Evolutionary conservation across 441 rosid genomes (phyloP).

Genomic region (Gossypium aridum): DNA sequence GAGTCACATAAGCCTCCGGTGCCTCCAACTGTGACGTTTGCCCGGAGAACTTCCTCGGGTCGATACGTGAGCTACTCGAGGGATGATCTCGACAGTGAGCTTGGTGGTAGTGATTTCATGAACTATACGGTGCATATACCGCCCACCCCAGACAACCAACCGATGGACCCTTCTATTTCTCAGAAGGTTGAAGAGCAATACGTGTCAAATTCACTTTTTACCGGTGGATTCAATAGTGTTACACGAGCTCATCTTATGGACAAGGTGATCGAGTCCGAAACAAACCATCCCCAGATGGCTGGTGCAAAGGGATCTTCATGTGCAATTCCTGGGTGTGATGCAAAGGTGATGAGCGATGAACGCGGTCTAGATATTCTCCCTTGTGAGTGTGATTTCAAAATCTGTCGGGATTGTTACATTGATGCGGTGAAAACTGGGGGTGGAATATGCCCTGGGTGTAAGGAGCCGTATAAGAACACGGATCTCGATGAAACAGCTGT

Average conservation of each 20-base stretch:
- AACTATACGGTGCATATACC: constrained; percentile 83
- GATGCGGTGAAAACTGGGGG: constrained; percentile 79
- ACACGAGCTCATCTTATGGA: constrained; percentile 88
- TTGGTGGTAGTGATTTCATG: constrained; percentile 54
- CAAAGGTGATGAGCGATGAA: constrained; percentile 80
- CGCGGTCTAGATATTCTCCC: constrained; percentile 80
- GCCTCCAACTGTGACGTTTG: constrained; percentile 56
- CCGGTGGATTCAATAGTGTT: constrained; percentile 74
- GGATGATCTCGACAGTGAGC: constrained; percentile 87
- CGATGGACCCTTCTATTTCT: constrained; percentile 75
- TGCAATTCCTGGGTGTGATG: constrained; percentile 81
- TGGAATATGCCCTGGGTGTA: constrained; percentile 87
- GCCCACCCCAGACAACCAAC: constrained; percentile 88
- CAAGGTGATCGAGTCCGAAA: constrained; percentile 75
- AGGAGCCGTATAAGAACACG: constrained; percentile 69
- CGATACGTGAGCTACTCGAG: constrained; percentile 79
- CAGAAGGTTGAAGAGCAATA: constrained; percentile 88
- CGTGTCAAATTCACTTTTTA: constrained; percentile 76
- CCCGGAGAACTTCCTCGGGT: constrained; percentile 73
- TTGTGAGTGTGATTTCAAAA: constrained; percentile 88
- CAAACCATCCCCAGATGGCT: constrained; percentile 91
- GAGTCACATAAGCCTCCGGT: constrained; percentile 56
- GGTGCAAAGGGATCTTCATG: constrained; percentile 90
- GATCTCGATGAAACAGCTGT: constrained; percentile 56
- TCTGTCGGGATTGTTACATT: constrained; percentile 77